phyloP scores from a whole-genome alignment of 2,329 filamentous ascomycete genomes.

The Teratosphaeria nubilosa region DNA sequence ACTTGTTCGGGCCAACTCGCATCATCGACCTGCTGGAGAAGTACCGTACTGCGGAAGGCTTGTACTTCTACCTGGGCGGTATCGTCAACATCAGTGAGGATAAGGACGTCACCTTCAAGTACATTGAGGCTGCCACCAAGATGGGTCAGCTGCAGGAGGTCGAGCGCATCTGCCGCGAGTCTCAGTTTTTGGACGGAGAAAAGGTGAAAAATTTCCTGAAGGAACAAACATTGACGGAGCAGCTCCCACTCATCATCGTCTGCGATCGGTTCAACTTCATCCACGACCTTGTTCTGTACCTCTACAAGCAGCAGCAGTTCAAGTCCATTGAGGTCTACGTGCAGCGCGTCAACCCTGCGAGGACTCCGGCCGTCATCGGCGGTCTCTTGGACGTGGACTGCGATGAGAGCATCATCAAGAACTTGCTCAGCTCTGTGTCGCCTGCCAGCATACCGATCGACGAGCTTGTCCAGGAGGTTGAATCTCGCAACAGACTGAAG shows the following conservation, averaged over 20 bases:
- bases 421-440: conserved; percentile 73
- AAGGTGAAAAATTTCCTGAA: conserved; percentile 95
- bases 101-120: conserved; percentile 95
- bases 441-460: conserved; percentile 83
- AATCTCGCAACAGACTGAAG: conserved; percentile 90
- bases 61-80: conserved; percentile 96
- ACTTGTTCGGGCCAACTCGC: conserved; percentile 75
- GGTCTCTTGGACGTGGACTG: conserved; percentile 94
- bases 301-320: conserved; percentile 99
- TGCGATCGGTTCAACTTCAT: conserved; percentile 99
- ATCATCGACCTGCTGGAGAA: conserved; percentile 94
- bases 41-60: conserved; percentile 90
- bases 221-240: conserved; percentile 83
- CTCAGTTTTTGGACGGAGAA: conserved; percentile 34
- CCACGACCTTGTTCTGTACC: conserved; percentile 87
- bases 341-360: conserved; percentile 84
- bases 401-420: conserved; percentile 93
- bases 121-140: conserved; percentile 91
- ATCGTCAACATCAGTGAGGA: conserved; percentile 97
- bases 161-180: conserved; percentile 93
- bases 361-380: conserved; percentile 86
- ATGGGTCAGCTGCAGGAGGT: conserved; percentile 93
- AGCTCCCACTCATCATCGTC: conserved; percentile 92
- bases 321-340: conserved; percentile 98
- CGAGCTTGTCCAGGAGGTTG: conserved; percentile 88